These are phyloP conservation scores for Mrakiaceae sp. DNA, from an alignment of 1,284 basidiomycete genomes.

Conservation along the genomic window DNA sequence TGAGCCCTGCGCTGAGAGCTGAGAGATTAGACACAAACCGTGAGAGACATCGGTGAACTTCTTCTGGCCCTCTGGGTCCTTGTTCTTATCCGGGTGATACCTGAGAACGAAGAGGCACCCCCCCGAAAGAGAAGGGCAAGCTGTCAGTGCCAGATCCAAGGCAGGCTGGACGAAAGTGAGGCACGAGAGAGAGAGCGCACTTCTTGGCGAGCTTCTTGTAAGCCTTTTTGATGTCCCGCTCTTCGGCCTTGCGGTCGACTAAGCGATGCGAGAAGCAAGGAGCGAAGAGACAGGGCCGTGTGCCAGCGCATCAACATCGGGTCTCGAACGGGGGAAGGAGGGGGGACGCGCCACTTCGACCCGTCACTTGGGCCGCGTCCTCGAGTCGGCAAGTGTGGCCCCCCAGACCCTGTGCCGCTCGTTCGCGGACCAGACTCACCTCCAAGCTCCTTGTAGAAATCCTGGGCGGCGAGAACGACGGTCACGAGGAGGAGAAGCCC, in stretches of 20 bases:
- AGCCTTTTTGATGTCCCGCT: conserved; percentile 77
- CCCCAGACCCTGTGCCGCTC: too few relatives aligned
- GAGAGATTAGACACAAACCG: conserved; percentile 42
- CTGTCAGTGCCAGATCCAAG: too few relatives aligned
- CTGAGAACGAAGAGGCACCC: too few relatives aligned
- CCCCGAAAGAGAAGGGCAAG: too few relatives aligned
- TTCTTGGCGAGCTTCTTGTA: conserved; percentile 78
- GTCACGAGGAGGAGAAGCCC: conserved; percentile 27
- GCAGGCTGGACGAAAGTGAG: too few relatives aligned
- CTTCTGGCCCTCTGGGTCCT: conserved; percentile 64
- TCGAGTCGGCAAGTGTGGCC: too few relatives aligned
- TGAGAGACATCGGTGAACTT: conserved; percentile 81
- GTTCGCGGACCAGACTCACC: conserved; percentile 21
- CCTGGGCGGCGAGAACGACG: conserved; percentile 28
- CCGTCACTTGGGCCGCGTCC: too few relatives aligned
- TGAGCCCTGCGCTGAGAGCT: background rate
- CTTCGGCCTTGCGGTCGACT: conserved; percentile 70
- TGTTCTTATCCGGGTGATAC: conserved; percentile 90
- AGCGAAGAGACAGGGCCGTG: background rate
- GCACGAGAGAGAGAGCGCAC: too few relatives aligned
- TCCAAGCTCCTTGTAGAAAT: conserved; percentile 36
- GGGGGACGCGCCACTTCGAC: background rate
- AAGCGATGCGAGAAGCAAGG: background rate
- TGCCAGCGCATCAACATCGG: conserved; percentile 9
- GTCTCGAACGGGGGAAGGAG: conserved; percentile 19